Evolutionary conservation across 2,329 filamentous ascomycete genomes (phyloP), one percentile per base, ranked within the genome.

Genomic region (Nothopassalora personata): DNA sequence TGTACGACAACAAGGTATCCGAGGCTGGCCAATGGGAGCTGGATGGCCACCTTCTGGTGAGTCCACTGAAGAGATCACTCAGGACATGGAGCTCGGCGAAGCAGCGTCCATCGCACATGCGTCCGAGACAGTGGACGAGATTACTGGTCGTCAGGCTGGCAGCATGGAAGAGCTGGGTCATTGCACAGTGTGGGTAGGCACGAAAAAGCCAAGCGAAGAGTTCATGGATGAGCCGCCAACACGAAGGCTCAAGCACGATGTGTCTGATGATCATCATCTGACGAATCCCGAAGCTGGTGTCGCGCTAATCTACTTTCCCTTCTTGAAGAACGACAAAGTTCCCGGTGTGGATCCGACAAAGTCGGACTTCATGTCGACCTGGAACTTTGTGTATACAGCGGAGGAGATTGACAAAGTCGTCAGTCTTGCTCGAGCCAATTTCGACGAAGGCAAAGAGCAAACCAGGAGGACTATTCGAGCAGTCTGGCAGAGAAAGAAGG

Each of bases 351-450:
- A 96, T 66, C 94, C 94, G 0, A 86, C 86, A 27, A 84, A 83
- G 2, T 89, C 85, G 55, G 91, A 96, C 60, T 97, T 91, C 74
- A 85, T 97, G 79, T 90, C 86, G 66, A 99, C 94, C 0, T 99
- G 94, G 94, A 99, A 99, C 72, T 97, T 97, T 72, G 86, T 97
- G 31, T 99, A 97, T 73, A 95, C 89, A 1, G 87, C 91, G 0
- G 87, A 94, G 58, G 88, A 99, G 73, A 86, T 99, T 54, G 92
- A 97, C 67, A 51, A 51, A 51, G 49, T 96, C 0, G 88, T 96
- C 1, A 81, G 83, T 5, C 81, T 99, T 30, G 92, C 94, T 1
- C 82, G 85, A 57, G 90, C 90, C 10, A 99, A 99, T 74, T 99
- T 91, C 66, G 80, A 84, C 5, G 90, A 96, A 72, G 91, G 93